These are phyloP conservation scores for Debaryomyces tyrocola DNA, from an alignment of 805 yeast genomes.

Conservation along the genomic window DNA sequence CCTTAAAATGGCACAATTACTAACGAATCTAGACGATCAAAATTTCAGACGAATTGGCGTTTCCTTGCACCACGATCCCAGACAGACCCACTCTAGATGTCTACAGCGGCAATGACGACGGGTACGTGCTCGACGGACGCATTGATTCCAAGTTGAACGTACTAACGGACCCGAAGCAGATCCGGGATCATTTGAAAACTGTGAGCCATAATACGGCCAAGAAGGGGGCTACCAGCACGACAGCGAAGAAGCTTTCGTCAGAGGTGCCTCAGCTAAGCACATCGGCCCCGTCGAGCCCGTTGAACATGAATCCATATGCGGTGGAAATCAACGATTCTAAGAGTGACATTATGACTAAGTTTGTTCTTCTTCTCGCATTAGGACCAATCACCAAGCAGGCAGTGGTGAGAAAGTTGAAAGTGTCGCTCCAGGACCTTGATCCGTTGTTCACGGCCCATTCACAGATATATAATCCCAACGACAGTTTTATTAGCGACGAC, in stretches of 20 bases:
- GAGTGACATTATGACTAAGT: constrained; percentile 17
- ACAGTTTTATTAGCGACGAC: constrained; percentile 32
- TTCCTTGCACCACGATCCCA: constrained; percentile 33
- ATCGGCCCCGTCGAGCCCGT: constrained; percentile 12
- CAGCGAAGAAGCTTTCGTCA: not conserved
- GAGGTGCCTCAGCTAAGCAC: not conserved
- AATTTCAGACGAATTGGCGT: constrained; percentile 23
- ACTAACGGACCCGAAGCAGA: constrained; percentile 29
- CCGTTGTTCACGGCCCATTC: constrained; percentile 24
- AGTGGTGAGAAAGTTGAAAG: constrained; percentile 19
- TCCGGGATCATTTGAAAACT: constrained; percentile 15
- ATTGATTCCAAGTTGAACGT: constrained; percentile 30
- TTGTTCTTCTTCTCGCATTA: constrained; percentile 47
- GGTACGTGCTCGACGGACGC: constrained; percentile 27
- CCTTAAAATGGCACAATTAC: constrained; percentile 9
- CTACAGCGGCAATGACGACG: constrained; percentile 17
- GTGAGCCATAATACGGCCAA: not conserved
- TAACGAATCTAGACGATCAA: constrained; percentile 28
- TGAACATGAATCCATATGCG: constrained; percentile 10
- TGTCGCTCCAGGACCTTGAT: constrained; percentile 11
- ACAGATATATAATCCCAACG: constrained; percentile 31
- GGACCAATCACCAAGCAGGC: constrained; percentile 43
- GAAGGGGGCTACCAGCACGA: not conserved
- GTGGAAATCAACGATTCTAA: constrained; percentile 7
- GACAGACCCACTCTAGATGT: constrained; percentile 39